Evolutionary conservation across 306 rosid genomes (phyloP).

Genomic region (Lupinus albus): DNA sequence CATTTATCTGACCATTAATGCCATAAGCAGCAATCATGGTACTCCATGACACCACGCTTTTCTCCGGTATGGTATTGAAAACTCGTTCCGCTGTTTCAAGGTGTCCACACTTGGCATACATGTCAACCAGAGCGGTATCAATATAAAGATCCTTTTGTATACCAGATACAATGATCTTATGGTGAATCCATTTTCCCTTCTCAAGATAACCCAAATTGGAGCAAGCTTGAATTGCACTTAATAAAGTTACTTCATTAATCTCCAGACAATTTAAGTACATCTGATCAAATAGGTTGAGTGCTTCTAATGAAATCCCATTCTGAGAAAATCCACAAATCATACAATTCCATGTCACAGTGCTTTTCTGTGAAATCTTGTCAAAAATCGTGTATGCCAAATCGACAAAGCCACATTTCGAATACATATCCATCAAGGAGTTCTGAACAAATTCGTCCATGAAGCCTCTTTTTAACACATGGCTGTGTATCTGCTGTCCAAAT

Average conservation of each 20-base stretch:
- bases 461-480: constrained; percentile 70
- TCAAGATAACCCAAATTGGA: constrained; percentile 74
- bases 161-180: constrained; percentile 65
- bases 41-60: constrained; percentile 87
- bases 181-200: constrained; percentile 94
- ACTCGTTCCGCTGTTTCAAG: constrained; percentile 60
- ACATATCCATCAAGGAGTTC: constrained; percentile 84
- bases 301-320: constrained; percentile 69
- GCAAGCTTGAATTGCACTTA: constrained; percentile 88
- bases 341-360: constrained; percentile 82
- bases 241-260: constrained; percentile 70
- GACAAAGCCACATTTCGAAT: constrained; percentile 77
- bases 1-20: constrained; percentile 64
- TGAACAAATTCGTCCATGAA: constrained; percentile 67
- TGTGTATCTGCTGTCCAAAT: constrained; percentile 74
- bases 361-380: constrained; percentile 44
- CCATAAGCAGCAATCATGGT: constrained; percentile 85
- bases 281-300: constrained; percentile 71
- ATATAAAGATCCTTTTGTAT: constrained; percentile 55
- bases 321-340: constrained; percentile 82
- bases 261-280: constrained; percentile 57
- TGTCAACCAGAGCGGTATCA: constrained; percentile 71
- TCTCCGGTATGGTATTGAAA: constrained; percentile 65
- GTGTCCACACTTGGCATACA: constrained; percentile 91
- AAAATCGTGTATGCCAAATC: constrained; percentile 65